phyloP scores from a whole-genome alignment of 73 alveolate species.

The Paramecium octaurelia region DNA sequence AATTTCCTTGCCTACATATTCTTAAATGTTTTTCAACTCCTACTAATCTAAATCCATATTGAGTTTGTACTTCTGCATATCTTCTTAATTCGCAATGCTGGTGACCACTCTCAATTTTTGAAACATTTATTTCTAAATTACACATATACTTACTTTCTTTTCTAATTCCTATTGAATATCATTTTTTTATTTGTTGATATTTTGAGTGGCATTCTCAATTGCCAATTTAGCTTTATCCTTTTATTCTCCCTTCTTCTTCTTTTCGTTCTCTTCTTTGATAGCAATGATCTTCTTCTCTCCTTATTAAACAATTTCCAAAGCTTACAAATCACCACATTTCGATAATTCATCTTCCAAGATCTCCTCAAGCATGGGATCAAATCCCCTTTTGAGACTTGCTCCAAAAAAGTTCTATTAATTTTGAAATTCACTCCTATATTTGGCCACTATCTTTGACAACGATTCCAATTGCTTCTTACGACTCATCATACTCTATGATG shows the following conservation, averaged over 20 bases:
- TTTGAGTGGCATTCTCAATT: neutral
- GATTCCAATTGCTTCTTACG: neutral
- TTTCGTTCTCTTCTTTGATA: neutral
- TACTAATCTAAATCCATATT: neutral
- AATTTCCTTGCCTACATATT: neutral
- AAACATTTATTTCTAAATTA: neutral
- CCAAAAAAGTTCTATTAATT: neutral
- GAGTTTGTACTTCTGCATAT: neutral
- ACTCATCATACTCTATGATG: neutral
- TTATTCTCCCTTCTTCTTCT: neutral
- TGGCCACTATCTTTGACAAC: neutral
- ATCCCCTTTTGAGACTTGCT: neutral
- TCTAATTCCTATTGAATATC: neutral
- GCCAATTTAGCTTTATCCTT: neutral
- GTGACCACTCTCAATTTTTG: neutral
- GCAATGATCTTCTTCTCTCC: neutral
- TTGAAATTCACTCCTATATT: neutral
- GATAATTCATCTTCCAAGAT: slow-evolving; percentile 20
- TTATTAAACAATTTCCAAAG: neutral
- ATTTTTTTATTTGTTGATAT: neutral
- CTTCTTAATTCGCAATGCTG: neutral
- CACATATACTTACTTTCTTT: neutral
- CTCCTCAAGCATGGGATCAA: slow-evolving; percentile 41
- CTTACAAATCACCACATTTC: neutral
- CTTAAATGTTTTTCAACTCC: neutral